These are phyloP conservation scores for Metschnikowia colocasiae DNA, from an alignment of 805 yeast species.

Conservation along the genomic window DNA sequence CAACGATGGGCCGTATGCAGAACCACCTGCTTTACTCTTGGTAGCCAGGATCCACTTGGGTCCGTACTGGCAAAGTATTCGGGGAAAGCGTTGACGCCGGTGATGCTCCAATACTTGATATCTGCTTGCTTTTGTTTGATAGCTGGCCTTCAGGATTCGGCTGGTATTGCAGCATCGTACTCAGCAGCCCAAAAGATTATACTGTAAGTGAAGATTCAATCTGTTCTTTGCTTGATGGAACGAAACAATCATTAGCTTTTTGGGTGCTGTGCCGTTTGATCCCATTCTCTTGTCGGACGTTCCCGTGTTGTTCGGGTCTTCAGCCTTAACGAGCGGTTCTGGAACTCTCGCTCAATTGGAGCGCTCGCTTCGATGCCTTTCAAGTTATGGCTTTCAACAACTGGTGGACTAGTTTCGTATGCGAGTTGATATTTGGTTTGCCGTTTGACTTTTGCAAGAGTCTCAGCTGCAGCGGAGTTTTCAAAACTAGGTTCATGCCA, in stretches of 20 bases:
- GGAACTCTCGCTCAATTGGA: neutral
- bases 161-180: neutral
- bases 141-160: neutral
- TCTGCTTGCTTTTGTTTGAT: constrained; percentile 20
- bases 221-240: neutral
- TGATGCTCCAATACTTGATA: constrained; percentile 91
- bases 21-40: constrained; percentile 43
- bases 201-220: neutral
- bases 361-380: neutral
- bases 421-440: neutral
- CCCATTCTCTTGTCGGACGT: neutral
- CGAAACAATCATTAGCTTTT: too few relatives aligned
- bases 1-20: neutral
- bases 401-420: neutral
- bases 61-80: constrained; percentile 62
- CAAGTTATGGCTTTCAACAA: neutral
- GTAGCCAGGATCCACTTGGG: constrained; percentile 78
- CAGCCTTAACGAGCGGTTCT: neutral
- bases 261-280: neutral
- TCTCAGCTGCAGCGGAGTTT: neutral
- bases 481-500: neutral
- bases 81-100: constrained; percentile 74
- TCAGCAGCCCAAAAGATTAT: neutral
- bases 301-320: neutral
- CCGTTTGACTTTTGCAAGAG: neutral